These are phyloP conservation scores for Bryoglossum gracile DNA, from an alignment of 495 filamentous ascomycete species.

Conservation along the genomic window DNA sequence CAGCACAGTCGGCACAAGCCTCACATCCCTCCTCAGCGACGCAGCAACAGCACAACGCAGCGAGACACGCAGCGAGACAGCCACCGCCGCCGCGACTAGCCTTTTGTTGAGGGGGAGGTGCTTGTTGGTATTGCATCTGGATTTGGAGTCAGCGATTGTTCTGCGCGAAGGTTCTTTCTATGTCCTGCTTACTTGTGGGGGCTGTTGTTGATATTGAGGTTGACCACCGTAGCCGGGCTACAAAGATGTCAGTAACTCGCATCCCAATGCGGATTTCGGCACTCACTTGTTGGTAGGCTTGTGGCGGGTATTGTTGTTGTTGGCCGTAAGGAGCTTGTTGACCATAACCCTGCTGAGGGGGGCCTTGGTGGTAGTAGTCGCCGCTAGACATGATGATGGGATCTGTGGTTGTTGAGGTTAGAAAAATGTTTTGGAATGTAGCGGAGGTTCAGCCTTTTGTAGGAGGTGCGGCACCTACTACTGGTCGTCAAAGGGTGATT, in stretches of 20 bases:
- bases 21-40: slow-evolving; percentile 64
- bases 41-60: slow-evolving; percentile 60
- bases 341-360: slow-evolving; percentile 13
- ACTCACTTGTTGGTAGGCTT: slow-evolving; percentile 8
- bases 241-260: not conserved
- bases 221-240: too few species aligned
- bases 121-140: slow-evolving; percentile 39
- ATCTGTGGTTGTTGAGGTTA: not conserved
- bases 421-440: not conserved
- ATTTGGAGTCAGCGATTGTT: slow-evolving; percentile 11
- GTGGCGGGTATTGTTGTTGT: slow-evolving; percentile 13
- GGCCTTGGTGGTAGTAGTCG: slow-evolving; percentile 32
- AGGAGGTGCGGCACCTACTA: not conserved
- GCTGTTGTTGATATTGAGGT: not conserved
- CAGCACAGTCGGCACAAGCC: slow-evolving; percentile 53
- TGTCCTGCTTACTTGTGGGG: not conserved
- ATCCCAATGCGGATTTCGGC: not conserved
- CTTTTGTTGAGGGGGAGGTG: not conserved
- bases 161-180: not conserved
- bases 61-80: slow-evolving; percentile 52
- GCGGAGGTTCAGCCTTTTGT: not conserved
- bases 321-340: slow-evolving; percentile 13
- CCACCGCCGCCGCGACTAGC: slow-evolving; percentile 35
- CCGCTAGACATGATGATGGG: slow-evolving; percentile 38
- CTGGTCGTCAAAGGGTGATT: too few species aligned